Conservation (phyloP, 148 eudicot species). For the Vaccinium vitisidaea region DNA sequence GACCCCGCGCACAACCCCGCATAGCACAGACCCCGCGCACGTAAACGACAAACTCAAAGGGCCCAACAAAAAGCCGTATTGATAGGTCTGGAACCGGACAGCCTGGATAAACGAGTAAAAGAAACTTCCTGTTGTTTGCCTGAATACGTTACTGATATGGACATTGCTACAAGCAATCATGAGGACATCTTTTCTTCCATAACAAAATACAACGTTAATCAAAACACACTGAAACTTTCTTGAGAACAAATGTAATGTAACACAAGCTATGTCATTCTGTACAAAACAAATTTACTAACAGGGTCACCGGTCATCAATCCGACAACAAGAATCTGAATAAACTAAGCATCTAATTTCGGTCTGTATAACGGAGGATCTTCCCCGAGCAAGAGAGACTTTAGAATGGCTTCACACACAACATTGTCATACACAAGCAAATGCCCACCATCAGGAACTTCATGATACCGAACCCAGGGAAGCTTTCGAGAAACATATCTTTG, state of each 20-base stretch:
- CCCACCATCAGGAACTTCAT: conserved; percentile 52
- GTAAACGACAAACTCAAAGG: neutral
- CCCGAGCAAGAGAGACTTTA: conserved; percentile 48
- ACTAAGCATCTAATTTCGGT: conserved; percentile 20
- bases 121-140: neutral
- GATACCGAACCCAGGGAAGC: conserved; percentile 50
- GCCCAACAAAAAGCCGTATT: neutral
- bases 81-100: neutral
- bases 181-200: neutral
- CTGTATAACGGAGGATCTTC: conserved; percentile 34
- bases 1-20: no score
- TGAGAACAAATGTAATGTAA: conserved; percentile 9
- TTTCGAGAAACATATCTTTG: conserved; percentile 35
- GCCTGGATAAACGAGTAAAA: neutral
- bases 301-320: conserved; percentile 13
- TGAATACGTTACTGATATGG: neutral
- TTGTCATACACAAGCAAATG: conserved; percentile 45
- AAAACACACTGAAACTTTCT: neutral
- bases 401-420: conserved; percentile 37
- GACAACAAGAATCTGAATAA: conserved; percentile 3
- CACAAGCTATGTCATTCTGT: conserved; percentile 10
- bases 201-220: neutral
- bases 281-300: conserved; percentile 7
- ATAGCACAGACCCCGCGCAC: no score
- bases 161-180: no score